Percentiles rank a stretch among this genome's conserved stretches.
These are phyloP conservation scores for Suillus discolor DNA, from an alignment of 768 basidiomycete genomes.

Conservation along the genomic window DNA sequence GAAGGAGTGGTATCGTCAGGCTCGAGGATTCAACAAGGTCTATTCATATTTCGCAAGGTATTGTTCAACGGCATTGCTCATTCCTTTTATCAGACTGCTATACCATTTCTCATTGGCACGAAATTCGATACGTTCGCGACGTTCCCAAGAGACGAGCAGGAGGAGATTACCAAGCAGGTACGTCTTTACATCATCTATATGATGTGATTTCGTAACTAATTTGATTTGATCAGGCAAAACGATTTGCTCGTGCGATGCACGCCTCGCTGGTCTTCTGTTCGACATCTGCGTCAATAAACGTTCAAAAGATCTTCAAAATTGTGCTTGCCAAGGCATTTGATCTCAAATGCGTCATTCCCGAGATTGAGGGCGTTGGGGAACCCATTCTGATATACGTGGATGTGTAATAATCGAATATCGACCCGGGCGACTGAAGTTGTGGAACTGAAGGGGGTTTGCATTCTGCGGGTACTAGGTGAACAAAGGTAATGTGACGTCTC, in stretches of 20 bases:
- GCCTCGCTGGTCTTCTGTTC: constrained; percentile 99
- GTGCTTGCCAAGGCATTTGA: constrained; percentile 97
- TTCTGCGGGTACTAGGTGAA: constrained; percentile 1
- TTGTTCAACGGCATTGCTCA: constrained; percentile 17
- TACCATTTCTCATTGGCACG: constrained; percentile 97
- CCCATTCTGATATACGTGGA: constrained; percentile 94
- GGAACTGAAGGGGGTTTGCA: background rate
- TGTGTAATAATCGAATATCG: constrained; percentile 36
- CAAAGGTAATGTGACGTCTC: background rate
- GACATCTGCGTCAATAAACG: constrained; percentile 98
- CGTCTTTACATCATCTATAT: constrained; percentile 20
- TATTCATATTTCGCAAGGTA: constrained; percentile 20
- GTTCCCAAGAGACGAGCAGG: constrained; percentile 96
- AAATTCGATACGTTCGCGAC: constrained; percentile 98
- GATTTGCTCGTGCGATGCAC: constrained; percentile 99
- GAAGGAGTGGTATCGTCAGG: constrained; percentile 99
- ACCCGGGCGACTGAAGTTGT: background rate
- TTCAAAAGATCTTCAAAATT: constrained; percentile 99
- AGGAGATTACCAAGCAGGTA: constrained; percentile 98
- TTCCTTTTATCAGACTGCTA: constrained; percentile 72
- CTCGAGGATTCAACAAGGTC: constrained; percentile 98
- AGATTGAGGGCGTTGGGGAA: constrained; percentile 96
- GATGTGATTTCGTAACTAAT: constrained; percentile 13
- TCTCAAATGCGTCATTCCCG: constrained; percentile 97
- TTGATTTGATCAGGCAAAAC: constrained; percentile 69